Conservation (phyloP, 768 basidiomycete species). For the Tulasnella sp. region DNA sequence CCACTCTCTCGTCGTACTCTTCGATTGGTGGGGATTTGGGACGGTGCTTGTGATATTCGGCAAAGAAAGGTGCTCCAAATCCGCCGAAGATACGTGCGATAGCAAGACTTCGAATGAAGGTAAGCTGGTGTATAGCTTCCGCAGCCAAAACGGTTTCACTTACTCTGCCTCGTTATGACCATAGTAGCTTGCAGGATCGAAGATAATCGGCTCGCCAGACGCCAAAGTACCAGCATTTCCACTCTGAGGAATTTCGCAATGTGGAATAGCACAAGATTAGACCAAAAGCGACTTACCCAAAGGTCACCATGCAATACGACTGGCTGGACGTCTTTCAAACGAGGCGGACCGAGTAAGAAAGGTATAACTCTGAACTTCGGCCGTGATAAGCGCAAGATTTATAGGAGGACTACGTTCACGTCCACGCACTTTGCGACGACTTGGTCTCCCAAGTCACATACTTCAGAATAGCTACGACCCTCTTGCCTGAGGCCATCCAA, state of each 20-base stretch:
- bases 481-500: conserved; percentile 40
- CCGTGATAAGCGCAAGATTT: not conserved
- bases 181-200: conserved; percentile 66
- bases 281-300: conserved; percentile 45
- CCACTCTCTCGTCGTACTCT: conserved; percentile 54
- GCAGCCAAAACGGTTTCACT: conserved; percentile 27
- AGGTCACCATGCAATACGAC: conserved; percentile 72
- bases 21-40: conserved; percentile 58
- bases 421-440: conserved; percentile 41
- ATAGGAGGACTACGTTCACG: not conserved
- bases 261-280: not conserved
- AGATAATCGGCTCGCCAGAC: conserved; percentile 57
- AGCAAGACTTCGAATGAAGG: conserved; percentile 44
- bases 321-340: conserved; percentile 46
- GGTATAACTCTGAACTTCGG: conserved; percentile 56
- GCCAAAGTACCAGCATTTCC: conserved; percentile 62
- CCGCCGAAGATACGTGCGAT: conserved; percentile 78
- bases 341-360: conserved; percentile 45
- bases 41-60: conserved; percentile 52
- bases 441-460: conserved; percentile 47
- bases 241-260: conserved; percentile 38
- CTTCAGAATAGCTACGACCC: conserved; percentile 35
- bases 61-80: conserved; percentile 54
- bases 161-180: conserved; percentile 81
- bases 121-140: not conserved